These are phyloP conservation scores for Agaricus bisporus DNA, from an alignment of 768 basidiomycete species.

Conservation along the genomic window DNA sequence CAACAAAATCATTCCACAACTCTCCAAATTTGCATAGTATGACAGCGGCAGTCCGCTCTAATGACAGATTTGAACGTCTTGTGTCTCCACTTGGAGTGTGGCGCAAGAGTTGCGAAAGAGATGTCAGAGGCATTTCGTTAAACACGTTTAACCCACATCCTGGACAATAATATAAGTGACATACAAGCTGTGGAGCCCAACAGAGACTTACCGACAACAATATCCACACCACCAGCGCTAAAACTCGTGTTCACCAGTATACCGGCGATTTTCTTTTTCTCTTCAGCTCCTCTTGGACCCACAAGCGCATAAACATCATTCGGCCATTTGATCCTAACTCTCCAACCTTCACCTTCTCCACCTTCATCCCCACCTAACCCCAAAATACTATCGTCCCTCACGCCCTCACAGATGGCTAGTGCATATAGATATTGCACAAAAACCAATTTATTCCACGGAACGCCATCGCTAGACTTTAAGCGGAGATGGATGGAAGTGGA, in stretches of 20 bases:
- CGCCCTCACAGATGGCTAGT: conserved; percentile 80
- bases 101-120: conserved; percentile 60
- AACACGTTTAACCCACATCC: conserved; percentile 88
- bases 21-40: conserved; percentile 72
- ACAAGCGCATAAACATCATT: conserved; percentile 86
- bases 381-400: conserved; percentile 58
- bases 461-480: conserved; percentile 31
- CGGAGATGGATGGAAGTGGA: conserved; percentile 76
- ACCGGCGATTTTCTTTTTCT: conserved; percentile 81
- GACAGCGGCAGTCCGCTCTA: conserved; percentile 71
- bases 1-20: conserved; percentile 73
- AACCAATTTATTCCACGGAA: conserved; percentile 51
- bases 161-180: conserved; percentile 22
- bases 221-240: conserved; percentile 58
- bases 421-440: conserved; percentile 93
- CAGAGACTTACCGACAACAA: conserved; percentile 67
- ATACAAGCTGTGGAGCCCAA: not conserved
- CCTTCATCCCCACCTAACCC: conserved; percentile 37
- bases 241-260: conserved; percentile 89
- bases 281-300: conserved; percentile 33
- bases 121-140: conserved; percentile 77
- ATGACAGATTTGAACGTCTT: conserved; percentile 33
- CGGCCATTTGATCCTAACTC: conserved; percentile 89
- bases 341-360: conserved; percentile 13
- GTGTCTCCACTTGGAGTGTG: conserved; percentile 26